phyloP scores from a whole-genome alignment of 176 grass and related monocot genomes.

The Lolium rigidum region DNA sequence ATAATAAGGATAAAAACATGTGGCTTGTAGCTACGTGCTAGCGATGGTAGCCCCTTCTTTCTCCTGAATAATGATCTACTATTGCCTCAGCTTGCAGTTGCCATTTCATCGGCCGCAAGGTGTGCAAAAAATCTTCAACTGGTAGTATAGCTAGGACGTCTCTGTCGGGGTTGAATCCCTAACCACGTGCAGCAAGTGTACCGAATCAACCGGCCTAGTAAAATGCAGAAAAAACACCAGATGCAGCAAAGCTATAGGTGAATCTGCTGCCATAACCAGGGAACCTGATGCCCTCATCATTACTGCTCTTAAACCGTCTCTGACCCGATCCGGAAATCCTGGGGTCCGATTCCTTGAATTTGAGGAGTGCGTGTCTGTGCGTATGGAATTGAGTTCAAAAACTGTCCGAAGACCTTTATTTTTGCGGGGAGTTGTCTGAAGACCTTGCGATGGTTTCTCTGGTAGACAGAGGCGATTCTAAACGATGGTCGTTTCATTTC shows the following conservation, averaged over 20 bases:
- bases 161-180: background rate
- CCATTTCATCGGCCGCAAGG: too few relatives aligned
- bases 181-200: background rate
- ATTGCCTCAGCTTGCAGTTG: too few relatives aligned
- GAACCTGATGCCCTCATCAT: conserved; percentile 23
- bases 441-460: background rate
- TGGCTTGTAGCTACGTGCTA: too few relatives aligned
- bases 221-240: too few relatives aligned
- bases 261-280: background rate
- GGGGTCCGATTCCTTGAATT: background rate
- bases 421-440: too few relatives aligned
- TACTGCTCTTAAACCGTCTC: background rate
- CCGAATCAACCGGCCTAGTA: background rate
- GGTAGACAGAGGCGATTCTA: background rate
- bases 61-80: too few relatives aligned
- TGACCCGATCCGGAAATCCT: background rate
- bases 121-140: too few relatives aligned
- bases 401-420: too few relatives aligned
- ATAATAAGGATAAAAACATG: too few relatives aligned
- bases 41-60: too few relatives aligned
- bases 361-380: too few relatives aligned
- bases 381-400: background rate
- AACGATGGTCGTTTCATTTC: background rate
- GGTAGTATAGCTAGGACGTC: too few relatives aligned
- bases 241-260: background rate